Percentiles rank a stretch among this genome's conserved stretches.
These are phyloP conservation scores for Nephelium lappaceum DNA, from an alignment of 345 rosid species.

Conservation along the genomic window DNA sequence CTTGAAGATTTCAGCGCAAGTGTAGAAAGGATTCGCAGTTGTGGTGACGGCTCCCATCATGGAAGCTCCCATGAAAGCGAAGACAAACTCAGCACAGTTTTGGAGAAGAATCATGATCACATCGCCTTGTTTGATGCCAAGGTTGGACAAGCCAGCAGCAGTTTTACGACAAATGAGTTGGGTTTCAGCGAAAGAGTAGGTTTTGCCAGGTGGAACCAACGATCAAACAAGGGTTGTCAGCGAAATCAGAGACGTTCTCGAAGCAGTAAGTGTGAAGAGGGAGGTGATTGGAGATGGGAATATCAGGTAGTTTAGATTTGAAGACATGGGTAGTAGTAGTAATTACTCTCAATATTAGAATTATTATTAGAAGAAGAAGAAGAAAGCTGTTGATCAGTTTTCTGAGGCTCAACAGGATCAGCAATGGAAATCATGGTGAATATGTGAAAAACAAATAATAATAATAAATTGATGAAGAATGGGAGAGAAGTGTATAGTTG, in stretches of 20 bases:
- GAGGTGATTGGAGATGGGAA: constrained; percentile 68
- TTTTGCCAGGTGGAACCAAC: constrained; percentile 56
- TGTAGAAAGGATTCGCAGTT: constrained; percentile 87
- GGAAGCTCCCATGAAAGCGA: constrained; percentile 88
- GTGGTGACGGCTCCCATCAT: constrained; percentile 84
- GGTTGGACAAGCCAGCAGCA: constrained; percentile 60
- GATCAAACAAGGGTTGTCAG: constrained; percentile 66
- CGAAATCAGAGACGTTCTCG: constrained; percentile 37
- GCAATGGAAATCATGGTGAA: constrained; percentile 29
- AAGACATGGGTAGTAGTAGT: constrained; percentile 41
- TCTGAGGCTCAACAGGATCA: constrained; percentile 20
- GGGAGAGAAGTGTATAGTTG: background rate
- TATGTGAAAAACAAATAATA: too few relatives aligned
- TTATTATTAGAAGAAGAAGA: background rate
- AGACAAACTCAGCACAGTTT: constrained; percentile 79
- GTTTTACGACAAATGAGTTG: constrained; percentile 46
- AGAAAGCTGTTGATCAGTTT: constrained; percentile 1
- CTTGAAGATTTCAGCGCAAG: constrained; percentile 66
- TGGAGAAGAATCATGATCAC: constrained; percentile 89
- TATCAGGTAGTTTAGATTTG: constrained; percentile 81
- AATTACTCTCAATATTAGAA: too few relatives aligned
- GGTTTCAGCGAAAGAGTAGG: constrained; percentile 54
- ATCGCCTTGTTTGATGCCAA: constrained; percentile 70
- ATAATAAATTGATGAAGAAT: too few relatives aligned
- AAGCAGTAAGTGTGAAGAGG: constrained; percentile 84